phyloP scores from a whole-genome alignment of 257 asterid species.

The Ocimum tenuiflorum region DNA sequence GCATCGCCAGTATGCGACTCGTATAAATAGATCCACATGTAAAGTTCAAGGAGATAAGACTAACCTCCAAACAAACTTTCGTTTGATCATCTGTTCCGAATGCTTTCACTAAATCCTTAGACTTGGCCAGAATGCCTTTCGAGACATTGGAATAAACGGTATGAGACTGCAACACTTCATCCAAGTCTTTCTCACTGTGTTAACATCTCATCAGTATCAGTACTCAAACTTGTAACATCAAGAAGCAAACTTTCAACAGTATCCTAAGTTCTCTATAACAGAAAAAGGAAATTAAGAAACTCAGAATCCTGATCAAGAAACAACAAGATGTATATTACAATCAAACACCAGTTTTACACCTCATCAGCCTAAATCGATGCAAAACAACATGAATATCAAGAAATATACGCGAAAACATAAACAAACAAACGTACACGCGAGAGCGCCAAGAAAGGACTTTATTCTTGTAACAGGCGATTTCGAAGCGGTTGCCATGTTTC shows the following conservation, averaged over 20 bases:
- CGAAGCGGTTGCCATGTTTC: constrained; percentile 82
- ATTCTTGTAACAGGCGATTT: constrained; percentile 96
- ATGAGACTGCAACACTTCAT: constrained; percentile 94
- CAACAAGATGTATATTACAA: neutral
- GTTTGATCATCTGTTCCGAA: constrained; percentile 81
- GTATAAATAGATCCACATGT: neutral
- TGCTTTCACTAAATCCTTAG: constrained; percentile 69
- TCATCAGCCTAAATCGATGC: neutral
- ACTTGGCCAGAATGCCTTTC: constrained; percentile 79
- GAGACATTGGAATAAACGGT: constrained; percentile 83
- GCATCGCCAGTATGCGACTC: neutral
- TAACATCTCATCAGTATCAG: constrained; percentile 3
- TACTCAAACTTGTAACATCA: neutral
- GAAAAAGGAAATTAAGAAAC: neutral
- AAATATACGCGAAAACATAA: neutral
- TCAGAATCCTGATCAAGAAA: neutral
- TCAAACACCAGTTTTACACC: neutral
- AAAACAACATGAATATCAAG: neutral
- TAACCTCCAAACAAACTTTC: constrained; percentile 76
- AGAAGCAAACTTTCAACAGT: neutral
- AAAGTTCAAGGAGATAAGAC: constrained; percentile 1
- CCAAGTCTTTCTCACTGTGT: constrained; percentile 82
- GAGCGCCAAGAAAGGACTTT: constrained; percentile 97
- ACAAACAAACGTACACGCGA: constrained; percentile 45
- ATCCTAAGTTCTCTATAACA: neutral